phyloP scores from a whole-genome alignment of 2,329 filamentous ascomycete genomes.

The Elsinoe batatas region DNA sequence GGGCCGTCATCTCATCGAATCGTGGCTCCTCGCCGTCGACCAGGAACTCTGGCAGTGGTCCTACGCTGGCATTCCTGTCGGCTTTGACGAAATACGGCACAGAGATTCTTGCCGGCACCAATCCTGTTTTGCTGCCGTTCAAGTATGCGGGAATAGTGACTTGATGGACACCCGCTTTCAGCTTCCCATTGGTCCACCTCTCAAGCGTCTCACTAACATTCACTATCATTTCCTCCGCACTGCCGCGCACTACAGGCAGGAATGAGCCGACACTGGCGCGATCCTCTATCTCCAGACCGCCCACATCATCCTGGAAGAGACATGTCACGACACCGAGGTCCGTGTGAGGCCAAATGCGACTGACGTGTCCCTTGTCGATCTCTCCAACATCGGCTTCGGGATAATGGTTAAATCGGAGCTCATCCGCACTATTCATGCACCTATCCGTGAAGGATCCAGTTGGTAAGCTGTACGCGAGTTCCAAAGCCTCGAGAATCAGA shows the following conservation, averaged over 20 bases:
- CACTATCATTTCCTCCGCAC: constrained; percentile 9
- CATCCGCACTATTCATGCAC: constrained; percentile 16
- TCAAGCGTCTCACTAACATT: constrained; percentile 12
- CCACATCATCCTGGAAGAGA: constrained; percentile 34
- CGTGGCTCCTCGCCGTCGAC: neutral
- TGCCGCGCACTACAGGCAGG: neutral
- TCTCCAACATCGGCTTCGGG: constrained; percentile 25
- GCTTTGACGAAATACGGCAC: constrained; percentile 1
- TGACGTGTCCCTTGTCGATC: constrained; percentile 25
- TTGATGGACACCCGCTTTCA: constrained; percentile 8
- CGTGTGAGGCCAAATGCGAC: constrained; percentile 31
- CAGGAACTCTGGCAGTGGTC: constrained; percentile 1
- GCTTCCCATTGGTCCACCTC: constrained; percentile 9
- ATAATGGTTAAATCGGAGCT: constrained; percentile 30
- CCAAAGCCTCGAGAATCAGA: constrained; percentile 25
- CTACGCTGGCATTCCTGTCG: constrained; percentile 1
- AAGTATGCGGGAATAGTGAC: neutral
- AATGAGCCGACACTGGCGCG: constrained; percentile 13
- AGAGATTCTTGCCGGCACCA: constrained; percentile 1
- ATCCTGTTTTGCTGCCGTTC: neutral
- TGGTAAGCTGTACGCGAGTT: constrained; percentile 26
- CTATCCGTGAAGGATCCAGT: neutral
- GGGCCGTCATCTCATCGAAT: constrained; percentile 5
- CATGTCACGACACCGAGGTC: constrained; percentile 35
- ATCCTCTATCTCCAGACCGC: constrained; percentile 32